phyloP scores from a whole-genome alignment of 1,139 yeast genomes.

The Blastobotrys raffinosifermentans region DNA sequence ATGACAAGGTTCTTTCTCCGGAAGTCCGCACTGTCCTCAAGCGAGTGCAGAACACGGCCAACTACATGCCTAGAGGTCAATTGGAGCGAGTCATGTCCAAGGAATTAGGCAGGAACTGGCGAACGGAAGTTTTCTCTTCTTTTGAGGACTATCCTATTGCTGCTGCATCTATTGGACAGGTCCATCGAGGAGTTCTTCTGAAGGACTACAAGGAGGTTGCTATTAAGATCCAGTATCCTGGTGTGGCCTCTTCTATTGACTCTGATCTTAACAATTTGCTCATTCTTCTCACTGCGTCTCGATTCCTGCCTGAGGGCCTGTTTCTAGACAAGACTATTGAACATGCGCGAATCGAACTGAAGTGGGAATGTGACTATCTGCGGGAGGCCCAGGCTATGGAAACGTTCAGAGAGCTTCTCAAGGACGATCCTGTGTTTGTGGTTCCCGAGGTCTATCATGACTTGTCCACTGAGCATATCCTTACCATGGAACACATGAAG shows the following conservation, averaged over 20 bases:
- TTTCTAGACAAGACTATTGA: constrained; percentile 89
- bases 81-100: constrained; percentile 65
- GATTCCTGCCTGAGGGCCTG: constrained; percentile 84
- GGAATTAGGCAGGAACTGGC: constrained; percentile 80
- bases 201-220: constrained; percentile 64
- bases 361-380: constrained; percentile 95
- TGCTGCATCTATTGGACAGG: constrained; percentile 97
- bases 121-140: constrained; percentile 53
- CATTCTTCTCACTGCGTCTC: constrained; percentile 77
- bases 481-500: constrained; percentile 84
- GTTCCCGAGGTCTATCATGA: constrained; percentile 81
- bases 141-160: constrained; percentile 92
- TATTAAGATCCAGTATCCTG: constrained; percentile 97
- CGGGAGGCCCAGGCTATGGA: constrained; percentile 82
- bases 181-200: constrained; percentile 70
- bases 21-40: constrained; percentile 78
- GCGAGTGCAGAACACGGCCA: constrained; percentile 88
- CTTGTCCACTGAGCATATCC: constrained; percentile 72
- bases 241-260: constrained; percentile 91
- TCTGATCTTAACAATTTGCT: constrained; percentile 84
- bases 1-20: constrained; percentile 67
- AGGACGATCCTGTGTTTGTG: constrained; percentile 61
- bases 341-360: constrained; percentile 85
- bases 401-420: constrained; percentile 56
- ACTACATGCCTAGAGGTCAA: constrained; percentile 94